Conservation (phyloP, 2,329 filamentous ascomycete species). For the Claviceps sp. region DNA sequence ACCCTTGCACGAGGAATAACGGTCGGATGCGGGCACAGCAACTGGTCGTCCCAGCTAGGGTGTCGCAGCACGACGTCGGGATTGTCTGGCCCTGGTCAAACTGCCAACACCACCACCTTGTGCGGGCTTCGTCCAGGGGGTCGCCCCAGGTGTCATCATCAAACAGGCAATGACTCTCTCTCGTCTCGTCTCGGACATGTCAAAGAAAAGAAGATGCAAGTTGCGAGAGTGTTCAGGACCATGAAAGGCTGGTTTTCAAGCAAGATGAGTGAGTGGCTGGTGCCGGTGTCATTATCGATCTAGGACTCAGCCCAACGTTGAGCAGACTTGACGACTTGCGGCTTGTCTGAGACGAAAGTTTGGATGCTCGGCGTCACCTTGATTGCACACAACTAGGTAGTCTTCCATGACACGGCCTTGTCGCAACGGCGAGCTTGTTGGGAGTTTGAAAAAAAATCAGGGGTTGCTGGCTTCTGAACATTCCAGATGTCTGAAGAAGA, state of each 20-base stretch:
- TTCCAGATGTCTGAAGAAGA: no score
- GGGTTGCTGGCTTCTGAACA: no score
- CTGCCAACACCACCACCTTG: slow-evolving; percentile 4
- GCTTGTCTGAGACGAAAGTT: neutral
- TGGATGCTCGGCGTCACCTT: neutral
- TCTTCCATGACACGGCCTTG: neutral
- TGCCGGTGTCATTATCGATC: neutral
- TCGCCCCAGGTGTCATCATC: slow-evolving; percentile 7
- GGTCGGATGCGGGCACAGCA: neutral
- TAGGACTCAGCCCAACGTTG: no score
- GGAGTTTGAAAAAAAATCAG: no score
- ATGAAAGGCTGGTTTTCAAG: neutral
- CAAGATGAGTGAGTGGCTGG: neutral
- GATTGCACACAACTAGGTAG: neutral
- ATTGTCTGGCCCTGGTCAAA: neutral
- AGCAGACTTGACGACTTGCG: neutral
- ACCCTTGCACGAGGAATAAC: slow-evolving; percentile 1
- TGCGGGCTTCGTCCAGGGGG: slow-evolving; percentile 2
- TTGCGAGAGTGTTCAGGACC: neutral
- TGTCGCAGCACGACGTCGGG: neutral
- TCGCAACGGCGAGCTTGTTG: no score
- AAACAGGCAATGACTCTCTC: slow-evolving; percentile 3
- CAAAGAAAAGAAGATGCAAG: neutral
- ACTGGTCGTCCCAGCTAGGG: neutral
- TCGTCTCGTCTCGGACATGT: neutral